Evolutionary conservation across 345 rosid species (phyloP).

Genomic region (Brassica juncea): DNA sequence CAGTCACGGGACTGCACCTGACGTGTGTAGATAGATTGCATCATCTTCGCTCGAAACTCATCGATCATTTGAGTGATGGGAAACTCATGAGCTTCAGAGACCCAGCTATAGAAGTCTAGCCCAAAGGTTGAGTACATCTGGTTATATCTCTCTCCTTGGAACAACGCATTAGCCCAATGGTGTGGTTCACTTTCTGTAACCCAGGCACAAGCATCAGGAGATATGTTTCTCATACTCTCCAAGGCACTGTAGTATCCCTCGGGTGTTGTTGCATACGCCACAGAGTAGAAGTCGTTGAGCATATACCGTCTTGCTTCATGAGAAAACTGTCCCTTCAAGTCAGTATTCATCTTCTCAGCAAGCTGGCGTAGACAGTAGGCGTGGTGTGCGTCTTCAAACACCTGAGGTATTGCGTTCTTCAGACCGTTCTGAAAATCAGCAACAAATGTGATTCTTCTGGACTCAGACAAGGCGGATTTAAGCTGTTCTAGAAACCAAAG

Average conservation of each 20-base stretch:
- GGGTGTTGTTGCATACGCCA: slow-evolving; percentile 65
- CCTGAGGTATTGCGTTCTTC: slow-evolving; percentile 63
- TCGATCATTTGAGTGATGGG: slow-evolving; percentile 94
- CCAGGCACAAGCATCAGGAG: slow-evolving; percentile 84
- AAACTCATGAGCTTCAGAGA: slow-evolving; percentile 79
- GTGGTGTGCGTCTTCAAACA: slow-evolving; percentile 73
- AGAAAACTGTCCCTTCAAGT: slow-evolving; percentile 82
- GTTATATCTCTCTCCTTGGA: slow-evolving; percentile 77
- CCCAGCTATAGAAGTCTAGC: slow-evolving; percentile 82
- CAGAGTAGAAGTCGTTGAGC: slow-evolving; percentile 76
- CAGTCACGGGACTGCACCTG: slow-evolving; percentile 74
- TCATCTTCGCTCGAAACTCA: slow-evolving; percentile 72
- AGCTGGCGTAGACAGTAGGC: slow-evolving; percentile 80
- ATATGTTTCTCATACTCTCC: slow-evolving; percentile 71
- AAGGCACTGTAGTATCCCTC: slow-evolving; percentile 59
- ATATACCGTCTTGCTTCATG: slow-evolving; percentile 90
- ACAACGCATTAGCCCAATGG: slow-evolving; percentile 84
- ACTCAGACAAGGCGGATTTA: slow-evolving; percentile 56
- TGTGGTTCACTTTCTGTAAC: slow-evolving; percentile 80
- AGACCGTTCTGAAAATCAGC: slow-evolving; percentile 79
- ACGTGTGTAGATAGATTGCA: slow-evolving; percentile 71
- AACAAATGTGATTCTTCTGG: slow-evolving; percentile 68
- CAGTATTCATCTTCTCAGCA: slow-evolving; percentile 69
- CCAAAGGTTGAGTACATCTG: slow-evolving; percentile 76
- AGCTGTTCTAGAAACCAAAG: slow-evolving; percentile 80